Evolutionary conservation across 495 filamentous ascomycete genomes (phyloP).

Genomic region (Cercophora samala): DNA sequence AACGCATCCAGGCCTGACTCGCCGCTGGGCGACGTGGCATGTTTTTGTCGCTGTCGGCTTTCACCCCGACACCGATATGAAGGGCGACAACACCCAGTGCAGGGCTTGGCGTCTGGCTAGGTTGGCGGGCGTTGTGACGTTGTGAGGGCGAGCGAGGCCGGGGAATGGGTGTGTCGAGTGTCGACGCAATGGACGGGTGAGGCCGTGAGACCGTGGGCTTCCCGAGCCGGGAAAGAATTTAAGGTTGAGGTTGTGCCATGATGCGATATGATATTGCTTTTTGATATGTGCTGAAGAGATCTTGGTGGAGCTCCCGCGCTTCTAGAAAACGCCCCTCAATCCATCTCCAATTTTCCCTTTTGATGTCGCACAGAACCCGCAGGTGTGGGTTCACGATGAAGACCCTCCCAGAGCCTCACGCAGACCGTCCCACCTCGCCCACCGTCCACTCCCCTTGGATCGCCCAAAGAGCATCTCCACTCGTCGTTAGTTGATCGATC

Average conservation of each 20-base stretch:
- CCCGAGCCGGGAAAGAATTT: background rate
- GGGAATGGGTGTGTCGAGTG: conserved; percentile 4
- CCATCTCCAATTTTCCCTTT: conserved; percentile 27
- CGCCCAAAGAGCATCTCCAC: conserved; percentile 31
- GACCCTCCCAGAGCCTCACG: conserved; percentile 43
- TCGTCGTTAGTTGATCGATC: conserved; percentile 19
- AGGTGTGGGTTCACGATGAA: conserved; percentile 39
- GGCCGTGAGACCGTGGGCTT: background rate
- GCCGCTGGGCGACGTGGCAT: conserved; percentile 32
- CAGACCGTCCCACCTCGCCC: conserved; percentile 8
- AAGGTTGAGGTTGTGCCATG: conserved; percentile 6
- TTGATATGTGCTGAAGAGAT: conserved; percentile 14
- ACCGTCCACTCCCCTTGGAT: conserved; percentile 23
- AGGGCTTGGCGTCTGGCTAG: conserved; percentile 13
- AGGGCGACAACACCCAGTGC: conserved; percentile 5
- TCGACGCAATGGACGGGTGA: background rate
- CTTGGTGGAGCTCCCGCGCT: conserved; percentile 28
- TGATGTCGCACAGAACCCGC: conserved; percentile 41
- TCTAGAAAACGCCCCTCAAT: conserved; percentile 35
- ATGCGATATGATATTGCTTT: conserved; percentile 14
- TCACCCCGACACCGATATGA: background rate
- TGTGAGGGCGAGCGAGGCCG: conserved; percentile 1
- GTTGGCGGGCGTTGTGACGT: background rate
- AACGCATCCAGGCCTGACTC: conserved; percentile 27
- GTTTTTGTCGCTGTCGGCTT: conserved; percentile 18